Evolutionary conservation across 805 yeast species (phyloP).

Genomic region (Zygoascus tannicola): DNA sequence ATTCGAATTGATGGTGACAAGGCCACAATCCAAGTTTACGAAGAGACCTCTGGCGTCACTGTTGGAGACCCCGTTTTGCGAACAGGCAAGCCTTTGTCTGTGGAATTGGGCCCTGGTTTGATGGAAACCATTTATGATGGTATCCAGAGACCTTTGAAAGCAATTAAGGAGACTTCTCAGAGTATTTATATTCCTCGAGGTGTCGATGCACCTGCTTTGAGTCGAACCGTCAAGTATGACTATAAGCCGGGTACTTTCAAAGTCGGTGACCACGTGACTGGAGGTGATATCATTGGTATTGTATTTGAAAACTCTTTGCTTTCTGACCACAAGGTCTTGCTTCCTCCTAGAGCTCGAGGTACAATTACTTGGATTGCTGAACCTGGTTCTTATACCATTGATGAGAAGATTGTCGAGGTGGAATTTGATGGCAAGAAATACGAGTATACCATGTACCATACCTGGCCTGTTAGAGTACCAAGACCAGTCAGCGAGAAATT

Average conservation of each 20-base stretch:
- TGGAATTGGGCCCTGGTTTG: slow-evolving; percentile 97
- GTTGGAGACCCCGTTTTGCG: slow-evolving; percentile 98
- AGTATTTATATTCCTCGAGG: slow-evolving; percentile 99
- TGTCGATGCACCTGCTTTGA: slow-evolving; percentile 91
- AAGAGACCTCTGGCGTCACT: slow-evolving; percentile 98
- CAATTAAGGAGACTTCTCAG: slow-evolving; percentile 77
- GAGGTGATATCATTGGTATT: slow-evolving; percentile 95
- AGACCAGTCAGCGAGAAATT: slow-evolving; percentile 95
- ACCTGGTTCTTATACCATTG: slow-evolving; percentile 85
- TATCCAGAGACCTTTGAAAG: slow-evolving; percentile 96
- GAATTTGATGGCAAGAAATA: slow-evolving; percentile 85
- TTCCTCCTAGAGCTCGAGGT: slow-evolving; percentile 99
- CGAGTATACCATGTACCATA: slow-evolving; percentile 87
- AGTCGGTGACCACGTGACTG: slow-evolving; percentile 96
- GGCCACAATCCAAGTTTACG: slow-evolving; percentile 97
- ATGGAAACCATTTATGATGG: slow-evolving; percentile 99
- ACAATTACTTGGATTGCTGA: slow-evolving; percentile 83
- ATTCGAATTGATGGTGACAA: slow-evolving; percentile 94
- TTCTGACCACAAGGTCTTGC: slow-evolving; percentile 83
- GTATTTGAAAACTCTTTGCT: slow-evolving; percentile 89
- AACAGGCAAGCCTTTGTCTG: slow-evolving; percentile 98
- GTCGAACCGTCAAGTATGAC: slow-evolving; percentile 73
- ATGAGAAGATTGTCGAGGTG: slow-evolving; percentile 82
- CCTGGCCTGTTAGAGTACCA: slow-evolving; percentile 99
- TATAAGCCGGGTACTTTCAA: slow-evolving; percentile 69